phyloP scores from a whole-genome alignment of 345 rosid species.

The Linum lewisii region DNA sequence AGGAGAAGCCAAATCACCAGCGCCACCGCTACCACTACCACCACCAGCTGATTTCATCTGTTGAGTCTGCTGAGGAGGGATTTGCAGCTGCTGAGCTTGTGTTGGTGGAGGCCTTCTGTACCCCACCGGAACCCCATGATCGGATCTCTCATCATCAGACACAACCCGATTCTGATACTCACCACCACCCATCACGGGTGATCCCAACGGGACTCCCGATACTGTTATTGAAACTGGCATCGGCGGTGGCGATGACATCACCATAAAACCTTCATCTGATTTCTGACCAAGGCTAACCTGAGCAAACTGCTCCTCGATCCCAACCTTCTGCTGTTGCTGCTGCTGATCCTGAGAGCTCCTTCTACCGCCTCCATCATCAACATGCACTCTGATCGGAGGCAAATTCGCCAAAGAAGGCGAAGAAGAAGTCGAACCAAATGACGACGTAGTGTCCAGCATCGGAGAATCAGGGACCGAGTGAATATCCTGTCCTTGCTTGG shows the following conservation, averaged over 20 bases:
- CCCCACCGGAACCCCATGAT: constrained; percentile 52
- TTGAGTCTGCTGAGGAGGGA: constrained; percentile 38
- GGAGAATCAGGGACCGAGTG: constrained; percentile 92
- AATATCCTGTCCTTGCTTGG: constrained; percentile 45
- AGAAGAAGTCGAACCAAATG: constrained; percentile 85
- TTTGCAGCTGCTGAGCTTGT: constrained; percentile 29
- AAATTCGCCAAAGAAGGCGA: constrained; percentile 78
- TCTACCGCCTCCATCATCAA: too few species aligned
- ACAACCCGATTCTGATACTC: too few species aligned
- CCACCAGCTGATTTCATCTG: constrained; percentile 56
- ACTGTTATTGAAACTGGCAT: constrained; percentile 34
- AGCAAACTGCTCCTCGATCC: constrained; percentile 84
- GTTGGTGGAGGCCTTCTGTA: constrained; percentile 42
- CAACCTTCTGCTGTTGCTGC: constrained; percentile 46
- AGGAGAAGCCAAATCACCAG: constrained; percentile 59
- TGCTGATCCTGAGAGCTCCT: too few species aligned
- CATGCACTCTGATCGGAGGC: constrained; percentile 75
- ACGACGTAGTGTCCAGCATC: constrained; percentile 71
- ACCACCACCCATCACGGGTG: too few species aligned
- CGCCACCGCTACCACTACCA: constrained; percentile 33
- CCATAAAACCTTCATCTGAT: constrained; percentile 50
- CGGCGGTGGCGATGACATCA: constrained; percentile 50
- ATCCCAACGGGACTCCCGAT: too few species aligned
- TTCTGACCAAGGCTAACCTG: constrained; percentile 37
- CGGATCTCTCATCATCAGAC: constrained; percentile 96